Evolutionary conservation across 352 stramenopile genomes (phyloP).

Genomic region (Vaucheria bursata): DNA sequence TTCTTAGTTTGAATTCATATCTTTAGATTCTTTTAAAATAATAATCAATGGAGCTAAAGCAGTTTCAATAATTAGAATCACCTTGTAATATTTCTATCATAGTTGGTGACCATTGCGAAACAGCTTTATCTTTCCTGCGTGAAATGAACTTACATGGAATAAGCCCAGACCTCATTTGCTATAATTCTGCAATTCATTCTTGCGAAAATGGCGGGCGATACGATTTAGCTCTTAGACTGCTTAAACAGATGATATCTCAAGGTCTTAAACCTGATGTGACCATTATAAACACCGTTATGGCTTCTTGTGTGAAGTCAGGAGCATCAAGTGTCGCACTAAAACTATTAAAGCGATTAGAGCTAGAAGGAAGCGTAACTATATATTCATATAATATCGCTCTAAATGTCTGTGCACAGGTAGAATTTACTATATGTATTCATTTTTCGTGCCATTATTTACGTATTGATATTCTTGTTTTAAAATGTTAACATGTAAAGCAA

Average conservation of each 20-base stretch:
- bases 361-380: neutral
- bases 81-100: too few relatives aligned
- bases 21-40: too few relatives aligned
- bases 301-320: neutral
- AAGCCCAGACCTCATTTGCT: neutral
- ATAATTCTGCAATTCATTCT: neutral
- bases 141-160: neutral
- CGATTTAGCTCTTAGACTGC: neutral
- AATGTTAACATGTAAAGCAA: too few relatives aligned
- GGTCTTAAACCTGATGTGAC: neutral
- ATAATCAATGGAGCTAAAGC: too few relatives aligned
- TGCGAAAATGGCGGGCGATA: neutral
- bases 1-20: too few relatives aligned
- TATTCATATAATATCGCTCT: slow-evolving; percentile 3
- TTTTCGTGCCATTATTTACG: too few relatives aligned
- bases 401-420: neutral
- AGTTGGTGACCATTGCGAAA: neutral
- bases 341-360: neutral
- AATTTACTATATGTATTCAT: too few relatives aligned
- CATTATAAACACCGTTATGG: slow-evolving; percentile 4
- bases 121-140: neutral
- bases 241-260: neutral
- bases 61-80: too few relatives aligned
- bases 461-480: too few relatives aligned
- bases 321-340: neutral